These are phyloP conservation scores for California macrophylla DNA, from an alignment of 441 rosid genomes.

Conservation along the genomic window DNA sequence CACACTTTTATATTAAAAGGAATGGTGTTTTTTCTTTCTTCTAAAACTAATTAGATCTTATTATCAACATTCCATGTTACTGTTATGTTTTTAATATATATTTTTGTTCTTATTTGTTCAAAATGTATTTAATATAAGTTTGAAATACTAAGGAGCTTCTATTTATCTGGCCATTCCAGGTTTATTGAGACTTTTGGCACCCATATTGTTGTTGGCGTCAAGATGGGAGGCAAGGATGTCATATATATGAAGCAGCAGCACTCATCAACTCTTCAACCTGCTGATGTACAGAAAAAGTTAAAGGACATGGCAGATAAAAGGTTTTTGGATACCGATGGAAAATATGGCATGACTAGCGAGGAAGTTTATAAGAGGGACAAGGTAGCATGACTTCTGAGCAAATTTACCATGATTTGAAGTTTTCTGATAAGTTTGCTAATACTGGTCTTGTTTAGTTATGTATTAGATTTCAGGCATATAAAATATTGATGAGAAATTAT, in stretches of 20 bases:
- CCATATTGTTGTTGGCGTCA: conserved; percentile 77
- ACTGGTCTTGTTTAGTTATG: neutral
- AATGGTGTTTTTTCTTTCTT: neutral
- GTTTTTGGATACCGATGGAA: conserved; percentile 50
- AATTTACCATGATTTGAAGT: conserved; percentile 23
- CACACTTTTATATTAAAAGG: neutral
- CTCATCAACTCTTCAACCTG: conserved; percentile 64
- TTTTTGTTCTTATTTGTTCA: neutral
- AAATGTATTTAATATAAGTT: neutral
- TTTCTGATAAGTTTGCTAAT: conserved; percentile 16
- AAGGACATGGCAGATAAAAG: conserved; percentile 89
- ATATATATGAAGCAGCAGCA: conserved; percentile 77
- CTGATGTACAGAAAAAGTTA: conserved; percentile 64
- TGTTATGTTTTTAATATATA: neutral
- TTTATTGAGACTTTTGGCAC: conserved; percentile 82
- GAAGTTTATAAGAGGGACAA: conserved; percentile 37
- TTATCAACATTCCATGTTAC: neutral
- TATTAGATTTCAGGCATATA: neutral
- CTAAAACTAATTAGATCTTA: neutral
- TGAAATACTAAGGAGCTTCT: neutral
- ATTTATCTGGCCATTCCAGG: conserved; percentile 31
- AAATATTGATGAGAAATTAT: neutral
- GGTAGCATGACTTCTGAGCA: conserved; percentile 58
- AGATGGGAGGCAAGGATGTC: conserved; percentile 97
- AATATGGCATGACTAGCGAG: conserved; percentile 36